Evolutionary conservation across 2,329 filamentous ascomycete species (phyloP), one percentile per base, ranked within the genome.

Genomic region (Pestalotiopsis sp.): DNA sequence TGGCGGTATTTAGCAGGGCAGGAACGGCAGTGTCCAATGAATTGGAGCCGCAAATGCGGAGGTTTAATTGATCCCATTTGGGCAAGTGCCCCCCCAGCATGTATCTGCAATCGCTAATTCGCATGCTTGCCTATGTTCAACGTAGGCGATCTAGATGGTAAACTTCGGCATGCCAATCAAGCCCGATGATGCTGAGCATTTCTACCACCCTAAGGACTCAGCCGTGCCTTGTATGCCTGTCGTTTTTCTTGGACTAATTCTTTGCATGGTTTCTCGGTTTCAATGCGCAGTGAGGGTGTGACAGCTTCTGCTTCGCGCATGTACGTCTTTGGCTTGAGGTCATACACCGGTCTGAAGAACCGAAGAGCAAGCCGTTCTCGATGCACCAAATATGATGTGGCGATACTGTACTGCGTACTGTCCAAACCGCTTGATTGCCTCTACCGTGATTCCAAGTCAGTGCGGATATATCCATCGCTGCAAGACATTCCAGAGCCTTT

Each of bases 31-130:
- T 14, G 23, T 31, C 45, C 45, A n/a, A n/a, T n/a, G 45, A 27
- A 31, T 59, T 27, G 20, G 57, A 59, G 57, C 57, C 57, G 57
- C 57, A 59, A 27, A 27, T 59, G 57, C 57, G 57, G 57, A 59
- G 57, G 57, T 59, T 31, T 59, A 59, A 59, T 59, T 9, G 57
- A n/a, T 59, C 57, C 23, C 13, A 13, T 59, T 59, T 31, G 27
- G 57, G 57, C 57, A 59, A 31, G 57, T 59, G 23, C n/a, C 57
- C 57, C 25, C 45, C 11, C 57, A 13, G 57, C 23, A 36, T 25
- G 3, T 58, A 36, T 36, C 31, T 36, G 31, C 31, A 36, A 36
- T 36, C 31, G 31, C 58, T 12, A 41, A 39, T 52, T 52, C 45
- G 17, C 45, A 52, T 17, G 45, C 20, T n/a, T 23, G 17, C n/a